These are phyloP conservation scores for Testicularia cyperi DNA, from an alignment of 1,284 basidiomycete species.

Conservation along the genomic window DNA sequence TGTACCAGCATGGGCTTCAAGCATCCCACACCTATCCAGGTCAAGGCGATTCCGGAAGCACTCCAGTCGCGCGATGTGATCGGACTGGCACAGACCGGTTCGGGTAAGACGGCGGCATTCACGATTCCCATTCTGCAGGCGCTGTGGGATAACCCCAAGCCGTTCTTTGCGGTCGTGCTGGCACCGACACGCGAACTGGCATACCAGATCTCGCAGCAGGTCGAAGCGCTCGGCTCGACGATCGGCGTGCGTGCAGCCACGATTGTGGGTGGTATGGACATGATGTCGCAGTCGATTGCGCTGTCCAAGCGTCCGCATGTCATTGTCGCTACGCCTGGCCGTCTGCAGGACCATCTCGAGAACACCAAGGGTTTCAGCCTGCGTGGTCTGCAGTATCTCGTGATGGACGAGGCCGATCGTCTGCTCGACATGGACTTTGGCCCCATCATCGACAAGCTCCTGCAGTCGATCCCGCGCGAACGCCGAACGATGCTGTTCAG, in stretches of 20 bases:
- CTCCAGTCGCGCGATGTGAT: conserved; percentile 91
- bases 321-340: conserved; percentile 94
- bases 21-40: conserved; percentile 87
- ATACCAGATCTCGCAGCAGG: conserved; percentile 97
- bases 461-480: conserved; percentile 92
- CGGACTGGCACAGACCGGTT: conserved; percentile 94
- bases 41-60: conserved; percentile 83
- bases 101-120: conserved; percentile 97
- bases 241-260: conserved; percentile 79
- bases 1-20: conserved; percentile 81
- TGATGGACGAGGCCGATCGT: conserved; percentile 95
- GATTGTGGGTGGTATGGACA: conserved; percentile 93
- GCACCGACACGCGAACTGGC: conserved; percentile 95
- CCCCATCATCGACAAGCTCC: conserved; percentile 92
- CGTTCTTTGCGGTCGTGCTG: conserved; percentile 88
- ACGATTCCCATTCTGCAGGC: conserved; percentile 93
- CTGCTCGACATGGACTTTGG: conserved; percentile 97
- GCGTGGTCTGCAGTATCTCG: conserved; percentile 82
- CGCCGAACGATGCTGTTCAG: conserved; percentile 95
- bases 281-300: conserved; percentile 87
- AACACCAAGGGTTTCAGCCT: conserved; percentile 97
- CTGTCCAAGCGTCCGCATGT: conserved; percentile 80
- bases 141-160: conserved; percentile 92
- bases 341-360: conserved; percentile 91
- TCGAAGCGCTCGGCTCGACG: conserved; percentile 81